Conservation (phyloP, 768 basidiomycete species). For the Suillus alpinus region DNA sequence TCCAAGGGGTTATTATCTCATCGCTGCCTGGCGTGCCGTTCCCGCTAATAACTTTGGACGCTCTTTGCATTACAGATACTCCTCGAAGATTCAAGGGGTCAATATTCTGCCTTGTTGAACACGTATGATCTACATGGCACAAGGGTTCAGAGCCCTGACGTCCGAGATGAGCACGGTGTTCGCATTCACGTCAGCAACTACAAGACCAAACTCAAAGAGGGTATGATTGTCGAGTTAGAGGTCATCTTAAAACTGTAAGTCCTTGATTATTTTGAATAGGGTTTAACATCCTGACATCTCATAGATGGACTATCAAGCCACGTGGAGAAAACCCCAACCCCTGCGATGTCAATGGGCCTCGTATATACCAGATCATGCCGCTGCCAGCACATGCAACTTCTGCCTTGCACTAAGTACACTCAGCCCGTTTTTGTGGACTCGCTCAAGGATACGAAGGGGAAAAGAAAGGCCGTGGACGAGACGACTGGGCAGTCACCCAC, state of each 20-base stretch:
- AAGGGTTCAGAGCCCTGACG: background rate
- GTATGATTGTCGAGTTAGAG: background rate
- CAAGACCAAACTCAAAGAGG: background rate
- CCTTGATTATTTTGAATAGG: background rate
- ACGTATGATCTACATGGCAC: no score
- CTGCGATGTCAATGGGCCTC: background rate
- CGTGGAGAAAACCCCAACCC: background rate
- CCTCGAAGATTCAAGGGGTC: no score
- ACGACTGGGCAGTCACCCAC: background rate
- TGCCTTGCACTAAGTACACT: background rate
- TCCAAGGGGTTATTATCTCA: no score
- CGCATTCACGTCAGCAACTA: background rate
- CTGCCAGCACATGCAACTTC: background rate
- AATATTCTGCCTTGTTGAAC: no score
- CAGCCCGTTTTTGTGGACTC: background rate
- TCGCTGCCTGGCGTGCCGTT: no score
- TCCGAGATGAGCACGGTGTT: background rate
- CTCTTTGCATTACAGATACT: no score
- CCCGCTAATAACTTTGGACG: no score
- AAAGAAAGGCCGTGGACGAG: background rate
- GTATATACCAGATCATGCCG: background rate
- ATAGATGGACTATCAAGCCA: background rate
- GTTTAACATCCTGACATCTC: background rate
- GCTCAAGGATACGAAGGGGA: background rate
- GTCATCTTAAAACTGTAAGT: background rate